Conservation (phyloP, 192 early-diverging fungal species). For the Rhizophagus sp. region DNA sequence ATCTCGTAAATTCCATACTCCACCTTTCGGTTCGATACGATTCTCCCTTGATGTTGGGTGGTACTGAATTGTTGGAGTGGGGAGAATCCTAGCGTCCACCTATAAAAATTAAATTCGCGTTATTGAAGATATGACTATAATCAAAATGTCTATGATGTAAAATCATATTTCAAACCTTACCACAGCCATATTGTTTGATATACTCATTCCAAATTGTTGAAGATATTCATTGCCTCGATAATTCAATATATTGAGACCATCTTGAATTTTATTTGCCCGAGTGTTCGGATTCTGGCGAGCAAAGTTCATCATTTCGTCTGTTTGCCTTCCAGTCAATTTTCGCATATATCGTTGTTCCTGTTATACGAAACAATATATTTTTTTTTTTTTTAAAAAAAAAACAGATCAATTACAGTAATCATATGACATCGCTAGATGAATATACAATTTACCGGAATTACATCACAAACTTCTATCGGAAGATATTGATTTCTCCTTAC, state of each 20-base stretch:
- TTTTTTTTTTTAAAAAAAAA: background rate
- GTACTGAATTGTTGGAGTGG: slow-evolving; percentile 77
- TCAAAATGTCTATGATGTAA: slow-evolving; percentile 35
- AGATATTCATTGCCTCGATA: slow-evolving; percentile 72
- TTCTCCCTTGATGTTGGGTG: slow-evolving; percentile 45
- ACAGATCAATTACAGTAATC: too few relatives aligned
- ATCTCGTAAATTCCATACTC: slow-evolving; percentile 88
- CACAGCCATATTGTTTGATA: slow-evolving; percentile 66
- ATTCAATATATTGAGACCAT: slow-evolving; percentile 65
- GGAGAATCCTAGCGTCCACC: slow-evolving; percentile 65
- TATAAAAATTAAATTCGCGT: background rate
- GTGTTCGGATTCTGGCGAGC: slow-evolving; percentile 81
- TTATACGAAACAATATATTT: slow-evolving; percentile 13
- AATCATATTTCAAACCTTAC: slow-evolving; percentile 32
- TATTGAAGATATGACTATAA: too few relatives aligned
- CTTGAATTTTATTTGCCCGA: slow-evolving; percentile 80
- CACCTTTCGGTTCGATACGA: slow-evolving; percentile 56
- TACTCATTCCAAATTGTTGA: slow-evolving; percentile 69
- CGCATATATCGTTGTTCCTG: slow-evolving; percentile 78
- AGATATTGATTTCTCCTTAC: slow-evolving; percentile 69
- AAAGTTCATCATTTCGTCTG: slow-evolving; percentile 93
- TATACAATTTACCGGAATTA: slow-evolving; percentile 45
- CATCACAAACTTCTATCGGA: slow-evolving; percentile 90
- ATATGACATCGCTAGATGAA: too few relatives aligned
- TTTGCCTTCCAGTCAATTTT: slow-evolving; percentile 82